Conservation (phyloP, 2,329 filamentous ascomycete genomes). For the Penicillium crustosum region DNA sequence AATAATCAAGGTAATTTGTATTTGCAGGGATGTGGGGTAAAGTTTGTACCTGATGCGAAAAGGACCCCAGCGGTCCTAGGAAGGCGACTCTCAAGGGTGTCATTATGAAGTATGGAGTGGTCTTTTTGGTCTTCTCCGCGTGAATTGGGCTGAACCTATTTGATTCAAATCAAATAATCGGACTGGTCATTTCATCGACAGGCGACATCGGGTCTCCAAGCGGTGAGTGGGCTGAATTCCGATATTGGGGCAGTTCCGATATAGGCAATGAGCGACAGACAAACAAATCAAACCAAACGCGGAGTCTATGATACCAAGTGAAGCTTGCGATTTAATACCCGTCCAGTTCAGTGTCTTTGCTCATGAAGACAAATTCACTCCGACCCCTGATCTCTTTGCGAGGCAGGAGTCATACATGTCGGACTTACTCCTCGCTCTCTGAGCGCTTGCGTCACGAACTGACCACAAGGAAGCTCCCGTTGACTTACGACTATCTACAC, state of each 20-base stretch:
- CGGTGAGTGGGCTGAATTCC: constrained; percentile 15
- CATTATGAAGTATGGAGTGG: constrained; percentile 17
- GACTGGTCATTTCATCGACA: neutral
- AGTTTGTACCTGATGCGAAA: constrained; percentile 63
- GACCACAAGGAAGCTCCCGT: constrained; percentile 50
- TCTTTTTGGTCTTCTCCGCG: neutral
- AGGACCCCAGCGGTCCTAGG: constrained; percentile 64
- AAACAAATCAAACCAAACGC: constrained; percentile 29
- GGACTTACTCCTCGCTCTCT: constrained; percentile 36
- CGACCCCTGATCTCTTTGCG: constrained; percentile 11
- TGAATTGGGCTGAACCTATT: neutral
- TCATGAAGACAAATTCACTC: constrained; percentile 4
- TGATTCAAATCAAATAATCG: neutral
- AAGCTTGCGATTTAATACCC: constrained; percentile 2
- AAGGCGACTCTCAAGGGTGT: constrained; percentile 49
- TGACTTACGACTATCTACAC: constrained; percentile 58
- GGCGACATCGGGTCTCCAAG: constrained; percentile 13
- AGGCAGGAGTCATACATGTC: constrained; percentile 7
- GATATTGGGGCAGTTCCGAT: neutral
- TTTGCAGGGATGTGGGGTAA: constrained; percentile 24
- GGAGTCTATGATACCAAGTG: neutral
- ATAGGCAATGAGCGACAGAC: constrained; percentile 9
- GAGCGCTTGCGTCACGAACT: constrained; percentile 46
- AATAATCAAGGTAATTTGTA: neutral
- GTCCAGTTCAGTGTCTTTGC: neutral